phyloP scores from a whole-genome alignment of 2,329 filamentous ascomycete species.

The Aspergillus viridinutans region DNA sequence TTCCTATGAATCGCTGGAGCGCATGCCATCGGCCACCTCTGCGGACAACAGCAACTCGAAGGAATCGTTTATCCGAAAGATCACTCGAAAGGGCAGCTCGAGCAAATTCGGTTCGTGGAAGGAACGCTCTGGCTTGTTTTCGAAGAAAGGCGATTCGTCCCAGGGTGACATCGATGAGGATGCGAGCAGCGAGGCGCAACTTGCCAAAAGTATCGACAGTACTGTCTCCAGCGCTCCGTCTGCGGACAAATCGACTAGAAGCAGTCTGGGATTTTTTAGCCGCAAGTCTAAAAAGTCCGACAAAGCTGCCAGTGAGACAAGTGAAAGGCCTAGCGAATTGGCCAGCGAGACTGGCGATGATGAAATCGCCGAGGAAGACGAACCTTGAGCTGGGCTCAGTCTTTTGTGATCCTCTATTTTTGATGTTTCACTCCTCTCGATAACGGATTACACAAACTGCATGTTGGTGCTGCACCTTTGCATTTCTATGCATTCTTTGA shows the following conservation, averaged over 20 bases:
- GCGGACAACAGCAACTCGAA: constrained; percentile 40
- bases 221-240: constrained; percentile 38
- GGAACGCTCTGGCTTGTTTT: constrained; percentile 45
- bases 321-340: constrained; percentile 41
- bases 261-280: constrained; percentile 45
- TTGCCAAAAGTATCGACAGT: constrained; percentile 43
- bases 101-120: constrained; percentile 52
- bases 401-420: neutral
- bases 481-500: neutral
- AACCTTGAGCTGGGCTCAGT: constrained; percentile 6
- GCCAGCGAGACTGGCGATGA: constrained; percentile 44
- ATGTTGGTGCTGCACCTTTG: neutral
- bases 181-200: constrained; percentile 33
- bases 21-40: constrained; percentile 41
- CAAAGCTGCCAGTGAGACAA: constrained; percentile 40
- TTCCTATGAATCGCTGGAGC: constrained; percentile 47
- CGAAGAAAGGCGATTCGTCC: constrained; percentile 41
- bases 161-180: constrained; percentile 46
- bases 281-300: constrained; percentile 44
- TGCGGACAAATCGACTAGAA: constrained; percentile 40
- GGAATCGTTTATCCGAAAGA: constrained; percentile 50
- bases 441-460: neutral
- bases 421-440: neutral
- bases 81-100: constrained; percentile 48
- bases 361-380: constrained; percentile 33